phyloP scores from a whole-genome alignment of 2,329 filamentous ascomycete genomes.

The Lecanosticta acicola region DNA sequence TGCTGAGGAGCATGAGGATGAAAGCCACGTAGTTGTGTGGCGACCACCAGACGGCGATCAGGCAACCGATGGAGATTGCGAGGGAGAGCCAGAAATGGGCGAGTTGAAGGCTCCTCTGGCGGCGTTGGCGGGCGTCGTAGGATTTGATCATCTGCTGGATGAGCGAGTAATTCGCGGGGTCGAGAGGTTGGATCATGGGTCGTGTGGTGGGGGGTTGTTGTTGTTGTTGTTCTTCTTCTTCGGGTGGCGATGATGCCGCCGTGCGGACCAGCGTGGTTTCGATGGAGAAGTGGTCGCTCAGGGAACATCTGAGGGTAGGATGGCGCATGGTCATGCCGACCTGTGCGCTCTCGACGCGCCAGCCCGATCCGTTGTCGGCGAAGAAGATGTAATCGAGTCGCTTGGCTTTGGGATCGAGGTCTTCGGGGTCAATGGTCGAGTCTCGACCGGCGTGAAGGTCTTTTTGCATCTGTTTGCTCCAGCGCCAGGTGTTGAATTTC shows the following conservation, averaged over 20 bases:
- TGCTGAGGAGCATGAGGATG: slow-evolving; percentile 70
- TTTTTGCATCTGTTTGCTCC: slow-evolving; percentile 67
- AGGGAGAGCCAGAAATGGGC: slow-evolving; percentile 67
- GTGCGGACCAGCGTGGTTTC: slow-evolving; percentile 63
- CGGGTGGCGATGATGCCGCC: not conserved
- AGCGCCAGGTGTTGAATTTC: slow-evolving; percentile 87
- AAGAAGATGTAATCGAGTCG: slow-evolving; percentile 93
- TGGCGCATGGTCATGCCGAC: slow-evolving; percentile 80
- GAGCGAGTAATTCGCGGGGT: slow-evolving; percentile 52
- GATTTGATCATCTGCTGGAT: slow-evolving; percentile 64
- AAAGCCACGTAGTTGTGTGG: slow-evolving; percentile 72
- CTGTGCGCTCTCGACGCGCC: slow-evolving; percentile 64
- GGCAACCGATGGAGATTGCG: slow-evolving; percentile 63
- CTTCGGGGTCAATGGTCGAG: slow-evolving; percentile 59
- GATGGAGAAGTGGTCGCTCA: slow-evolving; percentile 93
- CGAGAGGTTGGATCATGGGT: slow-evolving; percentile 7
- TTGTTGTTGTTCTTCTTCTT: not conserved
- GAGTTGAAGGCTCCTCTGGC: slow-evolving; percentile 66
- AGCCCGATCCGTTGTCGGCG: slow-evolving; percentile 45
- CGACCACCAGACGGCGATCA: slow-evolving; percentile 81
- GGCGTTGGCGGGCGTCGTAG: slow-evolving; percentile 65
- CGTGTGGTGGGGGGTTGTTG: not conserved
- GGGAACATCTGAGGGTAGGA: slow-evolving; percentile 71
- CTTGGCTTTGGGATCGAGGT: slow-evolving; percentile 69
- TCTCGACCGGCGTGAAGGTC: slow-evolving; percentile 60